phyloP scores from a whole-genome alignment of 345 rosid species.

The Gossypium turneri region DNA sequence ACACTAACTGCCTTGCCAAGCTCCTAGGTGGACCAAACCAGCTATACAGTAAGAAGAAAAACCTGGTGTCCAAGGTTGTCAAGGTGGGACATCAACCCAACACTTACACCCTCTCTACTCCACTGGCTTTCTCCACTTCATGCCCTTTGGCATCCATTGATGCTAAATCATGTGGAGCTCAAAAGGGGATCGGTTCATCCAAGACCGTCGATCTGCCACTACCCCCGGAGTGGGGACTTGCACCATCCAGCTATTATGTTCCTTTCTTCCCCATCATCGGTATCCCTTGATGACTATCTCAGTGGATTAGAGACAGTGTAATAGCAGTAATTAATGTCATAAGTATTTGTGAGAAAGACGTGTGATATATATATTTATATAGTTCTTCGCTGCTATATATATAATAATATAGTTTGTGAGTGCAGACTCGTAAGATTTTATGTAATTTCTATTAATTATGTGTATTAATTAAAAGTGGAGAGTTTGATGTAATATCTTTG shows the following conservation, averaged over 20 bases:
- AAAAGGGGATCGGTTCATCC: slow-evolving; percentile 35
- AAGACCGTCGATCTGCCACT: slow-evolving; percentile 75
- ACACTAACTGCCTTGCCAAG: slow-evolving; percentile 44
- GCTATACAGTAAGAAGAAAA: slow-evolving; percentile 45
- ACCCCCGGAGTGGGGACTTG: slow-evolving; percentile 82
- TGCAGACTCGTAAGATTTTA: neutral
- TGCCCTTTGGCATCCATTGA: slow-evolving; percentile 29
- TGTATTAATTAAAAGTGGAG: neutral
- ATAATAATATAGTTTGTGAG: neutral
- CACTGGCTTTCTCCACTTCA: slow-evolving; percentile 56
- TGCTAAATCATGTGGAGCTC: slow-evolving; percentile 15
- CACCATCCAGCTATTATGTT: slow-evolving; percentile 76
- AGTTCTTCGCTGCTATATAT: neutral
- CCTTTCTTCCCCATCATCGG: slow-evolving; percentile 88
- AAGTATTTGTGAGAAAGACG: neutral
- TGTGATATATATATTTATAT: neutral
- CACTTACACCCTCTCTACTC: slow-evolving; percentile 49
- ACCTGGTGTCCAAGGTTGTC: slow-evolving; percentile 46
- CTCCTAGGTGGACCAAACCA: slow-evolving; percentile 55
- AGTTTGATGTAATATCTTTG: neutral
- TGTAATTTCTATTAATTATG: slow-evolving; percentile 5
- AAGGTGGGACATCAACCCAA: slow-evolving; percentile 18
- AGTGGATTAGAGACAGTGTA: neutral
- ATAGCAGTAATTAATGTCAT: neutral
- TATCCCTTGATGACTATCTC: slow-evolving; percentile 51